Base-by-base conservation (phyloP, 139 green algal species). In the Chlorella sp. region DNA sequence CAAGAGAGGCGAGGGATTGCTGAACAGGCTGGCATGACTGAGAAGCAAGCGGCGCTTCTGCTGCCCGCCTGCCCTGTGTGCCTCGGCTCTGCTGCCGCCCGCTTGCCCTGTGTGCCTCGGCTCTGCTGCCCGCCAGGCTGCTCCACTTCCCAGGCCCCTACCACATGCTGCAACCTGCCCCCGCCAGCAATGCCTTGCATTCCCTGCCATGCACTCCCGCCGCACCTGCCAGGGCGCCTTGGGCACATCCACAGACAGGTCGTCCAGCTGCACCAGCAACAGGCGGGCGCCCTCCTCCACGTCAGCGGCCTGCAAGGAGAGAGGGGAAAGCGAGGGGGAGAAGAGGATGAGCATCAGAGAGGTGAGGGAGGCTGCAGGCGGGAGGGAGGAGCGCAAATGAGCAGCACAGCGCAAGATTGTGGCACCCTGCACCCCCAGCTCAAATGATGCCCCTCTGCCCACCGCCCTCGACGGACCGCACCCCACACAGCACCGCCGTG, bases 221-320 rank as follows among this genome's bases (percentile, higher is more conserved):
- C 24, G 28, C 76, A 93, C 83, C 83, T 90, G 90, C 40, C 64
- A 15, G 22, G 92, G 89, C 26, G 92, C 91, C 76, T 91, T 93
- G 80, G 89, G 89, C 32, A 92, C 90, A 78, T 94, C 91, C 48
- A 95, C 71, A 34, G 78, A 77, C 28, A 88, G 60, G 66, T 92
- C 76, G 36, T 93, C 88, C 53, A 94, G 86, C 37, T 60, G 68
- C 75, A 91, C 79, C 48, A 94, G 64, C 69, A 91, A 37, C 53
- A 28, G 60, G 18, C 89, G 77, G 19, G 80, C 39, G 21, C 89
- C 89, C 7, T 28, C 11, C 61, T 89, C 68, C n/a, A 93, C 28
- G n/a, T 86, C 88, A 40, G 81, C 60, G 48, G 64, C 2, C 71
- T 82, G 85, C 71, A 22, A 26, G n/a, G 37, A 30, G 28, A 3